Evolutionary conservation across 192 early-diverging fungal genomes (phyloP).

Genomic region (Piromyces finnis): DNA sequence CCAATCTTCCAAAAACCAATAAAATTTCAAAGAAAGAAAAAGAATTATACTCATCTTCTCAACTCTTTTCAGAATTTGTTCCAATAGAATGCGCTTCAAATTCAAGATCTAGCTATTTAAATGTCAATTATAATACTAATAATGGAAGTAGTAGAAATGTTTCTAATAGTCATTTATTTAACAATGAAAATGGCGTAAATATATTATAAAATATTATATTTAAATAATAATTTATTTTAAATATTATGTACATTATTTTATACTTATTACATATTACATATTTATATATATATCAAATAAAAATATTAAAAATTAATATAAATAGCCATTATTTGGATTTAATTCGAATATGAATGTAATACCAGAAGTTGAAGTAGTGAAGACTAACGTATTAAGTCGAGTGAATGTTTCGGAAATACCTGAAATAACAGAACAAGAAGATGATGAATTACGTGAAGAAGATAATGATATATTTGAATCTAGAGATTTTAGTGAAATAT

Average conservation of each 20-base stretch:
- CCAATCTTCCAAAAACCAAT: neutral
- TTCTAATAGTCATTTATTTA: neutral
- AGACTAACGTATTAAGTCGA: neutral
- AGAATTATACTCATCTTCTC: neutral
- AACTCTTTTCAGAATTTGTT: neutral
- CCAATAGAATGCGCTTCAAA: neutral
- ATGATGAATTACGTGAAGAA: too few species aligned
- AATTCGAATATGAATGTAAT: neutral
- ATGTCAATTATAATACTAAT: neutral
- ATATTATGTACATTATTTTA: neutral
- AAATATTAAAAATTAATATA: too few species aligned
- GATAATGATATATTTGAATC: neutral
- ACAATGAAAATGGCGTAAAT: neutral
- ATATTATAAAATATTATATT: too few species aligned
- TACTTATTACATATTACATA: too few species aligned
- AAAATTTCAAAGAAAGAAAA: neutral
- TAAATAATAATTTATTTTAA: neutral
- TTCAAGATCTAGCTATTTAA: too few species aligned
- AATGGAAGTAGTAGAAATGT: neutral
- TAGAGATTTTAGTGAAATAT: neutral
- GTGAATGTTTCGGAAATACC: neutral
- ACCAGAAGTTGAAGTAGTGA: neutral
- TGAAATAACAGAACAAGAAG: neutral
- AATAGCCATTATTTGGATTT: neutral
- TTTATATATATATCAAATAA: too few species aligned